Conservation (phyloP, 352 stramenopile genomes). For the Phytophthora pini region DNA sequence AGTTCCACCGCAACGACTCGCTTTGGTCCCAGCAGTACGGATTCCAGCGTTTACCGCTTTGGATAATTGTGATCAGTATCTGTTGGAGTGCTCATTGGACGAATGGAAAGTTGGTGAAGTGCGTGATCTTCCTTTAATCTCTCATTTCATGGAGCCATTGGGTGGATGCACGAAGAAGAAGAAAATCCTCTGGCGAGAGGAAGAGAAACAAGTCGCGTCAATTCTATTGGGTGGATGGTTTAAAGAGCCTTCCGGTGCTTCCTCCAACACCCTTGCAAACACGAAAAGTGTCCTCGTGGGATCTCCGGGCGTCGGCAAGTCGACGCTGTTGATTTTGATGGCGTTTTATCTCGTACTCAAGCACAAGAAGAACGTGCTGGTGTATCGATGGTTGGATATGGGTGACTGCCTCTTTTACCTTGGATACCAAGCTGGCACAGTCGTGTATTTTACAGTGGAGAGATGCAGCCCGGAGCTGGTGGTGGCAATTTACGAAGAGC, state of each 20-base stretch:
- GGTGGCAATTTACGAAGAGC: too few species aligned
- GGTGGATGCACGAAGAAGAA: conserved; percentile 24
- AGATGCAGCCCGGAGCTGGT: too few species aligned
- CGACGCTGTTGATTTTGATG: too few species aligned
- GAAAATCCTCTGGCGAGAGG: conserved; percentile 29
- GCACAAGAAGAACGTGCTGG: too few species aligned
- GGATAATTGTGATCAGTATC: neutral
- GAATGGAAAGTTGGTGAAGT: neutral
- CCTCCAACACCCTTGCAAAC: neutral
- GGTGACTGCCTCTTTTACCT: too few species aligned
- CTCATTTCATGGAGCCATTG: neutral
- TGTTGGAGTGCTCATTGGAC: neutral
- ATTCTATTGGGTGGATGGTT: conserved; percentile 25
- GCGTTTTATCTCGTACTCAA: too few species aligned
- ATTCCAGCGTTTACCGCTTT: neutral
- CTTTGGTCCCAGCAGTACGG: too few species aligned
- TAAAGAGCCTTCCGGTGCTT: neutral
- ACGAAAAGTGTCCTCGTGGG: conserved; percentile 31
- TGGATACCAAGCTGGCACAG: conserved; percentile 24
- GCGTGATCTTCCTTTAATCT: too few species aligned
- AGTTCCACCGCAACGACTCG: too few species aligned
- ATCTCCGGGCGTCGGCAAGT: conserved; percentile 22
- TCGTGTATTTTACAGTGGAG: too few species aligned
- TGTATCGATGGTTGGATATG: too few species aligned
- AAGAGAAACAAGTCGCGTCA: conserved; percentile 29